Conservation (phyloP, 768 basidiomycete species). For the Strobilomyces echinocephalus region DNA sequence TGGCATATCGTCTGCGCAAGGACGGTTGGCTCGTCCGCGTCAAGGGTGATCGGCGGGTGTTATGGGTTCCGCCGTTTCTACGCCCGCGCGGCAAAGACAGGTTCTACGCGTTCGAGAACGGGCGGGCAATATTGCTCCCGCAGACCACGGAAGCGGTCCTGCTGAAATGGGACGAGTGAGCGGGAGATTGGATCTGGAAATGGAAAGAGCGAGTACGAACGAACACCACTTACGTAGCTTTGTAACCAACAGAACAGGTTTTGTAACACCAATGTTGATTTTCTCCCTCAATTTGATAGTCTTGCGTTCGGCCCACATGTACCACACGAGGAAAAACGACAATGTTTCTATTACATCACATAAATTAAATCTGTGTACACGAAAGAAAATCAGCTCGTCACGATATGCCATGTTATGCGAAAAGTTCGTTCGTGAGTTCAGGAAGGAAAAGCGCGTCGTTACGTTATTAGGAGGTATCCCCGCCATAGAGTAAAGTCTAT, state of each 20-base stretch:
- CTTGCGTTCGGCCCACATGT: too few species aligned
- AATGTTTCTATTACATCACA: background rate
- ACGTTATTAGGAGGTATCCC: conserved; percentile 1
- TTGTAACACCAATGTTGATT: too few species aligned
- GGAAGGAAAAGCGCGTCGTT: background rate
- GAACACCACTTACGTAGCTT: too few species aligned
- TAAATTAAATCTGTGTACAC: background rate
- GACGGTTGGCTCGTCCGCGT: conserved; percentile 22
- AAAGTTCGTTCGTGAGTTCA: background rate
- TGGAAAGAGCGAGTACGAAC: background rate
- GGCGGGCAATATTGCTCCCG: background rate
- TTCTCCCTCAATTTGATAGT: too few species aligned
- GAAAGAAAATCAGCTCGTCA: background rate
- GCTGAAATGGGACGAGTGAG: background rate
- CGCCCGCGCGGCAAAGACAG: conserved; percentile 4
- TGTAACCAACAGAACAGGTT: too few species aligned
- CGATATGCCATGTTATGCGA: background rate
- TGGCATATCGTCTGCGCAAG: conserved; percentile 13
- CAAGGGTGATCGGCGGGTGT: conserved; percentile 12
- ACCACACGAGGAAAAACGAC: too few species aligned
- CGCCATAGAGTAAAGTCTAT: background rate
- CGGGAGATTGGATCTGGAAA: background rate
- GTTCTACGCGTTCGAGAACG: conserved; percentile 9
- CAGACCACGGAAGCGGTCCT: background rate
- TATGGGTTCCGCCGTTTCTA: conserved; percentile 6